A percentile compares a stretch with the other conserved stretches of the same genome.
Conservation (phyloP, 1,139 yeast genomes). For the Kodamaea suecica region DNA sequence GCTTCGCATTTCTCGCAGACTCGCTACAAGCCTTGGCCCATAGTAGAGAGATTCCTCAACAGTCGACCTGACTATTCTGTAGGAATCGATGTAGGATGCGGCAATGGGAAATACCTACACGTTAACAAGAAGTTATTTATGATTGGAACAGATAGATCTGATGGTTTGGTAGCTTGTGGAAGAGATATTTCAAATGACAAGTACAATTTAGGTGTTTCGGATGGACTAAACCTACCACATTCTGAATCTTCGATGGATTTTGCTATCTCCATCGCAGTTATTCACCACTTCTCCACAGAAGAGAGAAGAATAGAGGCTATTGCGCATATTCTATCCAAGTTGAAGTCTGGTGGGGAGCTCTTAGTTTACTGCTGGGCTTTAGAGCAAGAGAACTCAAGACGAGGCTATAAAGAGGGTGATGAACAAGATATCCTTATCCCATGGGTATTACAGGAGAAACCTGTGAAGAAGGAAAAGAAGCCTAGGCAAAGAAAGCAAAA, state of each 20-base stretch:
- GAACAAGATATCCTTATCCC: constrained; percentile 94
- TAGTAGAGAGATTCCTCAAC: constrained; percentile 69
- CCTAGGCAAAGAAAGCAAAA: constrained; percentile 14
- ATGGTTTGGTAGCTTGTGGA: constrained; percentile 75
- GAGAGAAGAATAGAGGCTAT: constrained; percentile 78
- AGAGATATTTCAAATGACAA: constrained; percentile 35
- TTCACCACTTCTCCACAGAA: constrained; percentile 89
- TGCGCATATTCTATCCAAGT: constrained; percentile 56
- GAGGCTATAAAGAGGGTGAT: constrained; percentile 88
- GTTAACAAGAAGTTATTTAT: constrained; percentile 66
- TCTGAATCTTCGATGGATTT: constrained; percentile 63
- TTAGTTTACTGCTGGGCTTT: constrained; percentile 94
- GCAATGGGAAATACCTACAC: constrained; percentile 87
- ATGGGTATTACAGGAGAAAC: constrained; percentile 70
- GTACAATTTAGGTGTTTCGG: constrained; percentile 59
- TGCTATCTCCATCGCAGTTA: constrained; percentile 93
- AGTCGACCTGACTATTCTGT: constrained; percentile 32
- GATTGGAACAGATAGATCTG: constrained; percentile 82
- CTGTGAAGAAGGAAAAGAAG: constrained; percentile 22
- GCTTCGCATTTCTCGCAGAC: constrained; percentile 93
- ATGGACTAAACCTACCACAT: constrained; percentile 74
- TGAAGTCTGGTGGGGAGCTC: constrained; percentile 62
- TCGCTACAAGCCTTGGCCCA: constrained; percentile 96
- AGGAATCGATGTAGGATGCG: constrained; percentile 85
- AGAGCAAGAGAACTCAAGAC: constrained; percentile 79